phyloP scores from a whole-genome alignment of 139 green algal genomes.

The Gonium pectorale region DNA sequence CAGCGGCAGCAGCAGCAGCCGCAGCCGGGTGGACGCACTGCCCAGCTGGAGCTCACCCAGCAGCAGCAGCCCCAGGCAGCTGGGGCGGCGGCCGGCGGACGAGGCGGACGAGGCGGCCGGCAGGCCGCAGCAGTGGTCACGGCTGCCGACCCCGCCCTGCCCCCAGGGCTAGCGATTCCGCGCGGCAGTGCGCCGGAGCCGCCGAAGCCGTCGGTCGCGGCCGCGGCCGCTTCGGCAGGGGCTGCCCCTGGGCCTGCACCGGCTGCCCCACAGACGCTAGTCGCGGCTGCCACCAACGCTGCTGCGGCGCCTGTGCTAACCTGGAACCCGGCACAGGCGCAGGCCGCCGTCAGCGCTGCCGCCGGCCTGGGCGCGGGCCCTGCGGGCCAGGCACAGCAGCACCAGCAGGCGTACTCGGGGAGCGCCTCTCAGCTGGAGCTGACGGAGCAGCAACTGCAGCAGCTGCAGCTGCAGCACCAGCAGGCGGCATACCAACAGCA shows the following conservation, averaged over 20 bases:
- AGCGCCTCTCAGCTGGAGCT: background rate
- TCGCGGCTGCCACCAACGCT: background rate
- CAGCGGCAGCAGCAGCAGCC: background rate
- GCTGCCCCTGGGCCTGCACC: background rate
- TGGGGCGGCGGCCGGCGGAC: background rate
- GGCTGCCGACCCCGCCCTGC: background rate
- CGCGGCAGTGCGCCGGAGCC: background rate
- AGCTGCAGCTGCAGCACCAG: slow-evolving; percentile 10
- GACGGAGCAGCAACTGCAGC: slow-evolving; percentile 7
- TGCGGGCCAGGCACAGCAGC: background rate
- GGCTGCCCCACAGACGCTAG: no score
- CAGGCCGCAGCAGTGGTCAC: background rate
- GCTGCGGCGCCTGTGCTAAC: background rate
- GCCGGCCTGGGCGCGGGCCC: no score
- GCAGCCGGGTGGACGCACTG: no score
- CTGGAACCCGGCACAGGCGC: slow-evolving; percentile 11
- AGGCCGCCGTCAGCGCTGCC: background rate
- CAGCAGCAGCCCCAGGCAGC: background rate
- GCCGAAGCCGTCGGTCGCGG: background rate
- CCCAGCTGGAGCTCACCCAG: background rate
- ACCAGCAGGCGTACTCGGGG: no score
- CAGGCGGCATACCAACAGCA: background rate
- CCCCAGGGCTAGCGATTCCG: background rate
- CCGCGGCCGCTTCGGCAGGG: background rate
- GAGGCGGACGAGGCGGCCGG: background rate